Evolutionary conservation across 768 basidiomycete genomes (phyloP).

Genomic region (Symmetrospora coprosmae): DNA sequence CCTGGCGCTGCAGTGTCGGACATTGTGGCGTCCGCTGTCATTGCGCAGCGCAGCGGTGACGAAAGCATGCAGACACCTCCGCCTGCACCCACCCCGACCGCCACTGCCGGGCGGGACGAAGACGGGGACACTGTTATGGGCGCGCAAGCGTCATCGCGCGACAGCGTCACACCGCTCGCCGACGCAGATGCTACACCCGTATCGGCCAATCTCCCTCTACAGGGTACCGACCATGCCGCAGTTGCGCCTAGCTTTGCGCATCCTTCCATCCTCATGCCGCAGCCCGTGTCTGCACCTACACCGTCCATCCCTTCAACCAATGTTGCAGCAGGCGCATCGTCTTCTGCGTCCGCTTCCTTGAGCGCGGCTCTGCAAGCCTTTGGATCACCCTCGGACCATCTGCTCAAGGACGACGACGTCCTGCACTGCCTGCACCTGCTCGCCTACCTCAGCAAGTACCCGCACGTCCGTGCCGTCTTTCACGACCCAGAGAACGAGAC

Average conservation of each 20-base stretch:
- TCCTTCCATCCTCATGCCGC: no score
- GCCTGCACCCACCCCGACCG: no score
- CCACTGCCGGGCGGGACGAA: no score
- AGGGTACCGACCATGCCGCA: not conserved
- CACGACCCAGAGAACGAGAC: constrained; percentile 51
- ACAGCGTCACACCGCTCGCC: not conserved
- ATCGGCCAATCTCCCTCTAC: not conserved
- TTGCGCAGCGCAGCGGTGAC: no score
- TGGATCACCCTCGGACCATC: constrained; percentile 28
- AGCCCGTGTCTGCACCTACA: not conserved
- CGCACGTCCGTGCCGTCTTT: constrained; percentile 89
- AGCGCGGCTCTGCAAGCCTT: not conserved
- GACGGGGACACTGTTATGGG: constrained; percentile 30
- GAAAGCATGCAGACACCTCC: no score
- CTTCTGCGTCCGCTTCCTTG: constrained; percentile 31
- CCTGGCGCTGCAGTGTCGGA: no score
- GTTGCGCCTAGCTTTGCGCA: no score
- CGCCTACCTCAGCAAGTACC: constrained; percentile 93
- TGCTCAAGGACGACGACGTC: constrained; percentile 85
- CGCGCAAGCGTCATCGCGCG: not conserved
- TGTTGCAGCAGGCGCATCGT: constrained; percentile 32
- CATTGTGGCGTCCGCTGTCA: no score
- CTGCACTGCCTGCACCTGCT: constrained; percentile 77
- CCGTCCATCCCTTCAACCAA: not conserved
- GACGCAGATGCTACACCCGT: no score